Evolutionary conservation across 495 filamentous ascomycete species (phyloP).

Genomic region (Penicillium taxi): DNA sequence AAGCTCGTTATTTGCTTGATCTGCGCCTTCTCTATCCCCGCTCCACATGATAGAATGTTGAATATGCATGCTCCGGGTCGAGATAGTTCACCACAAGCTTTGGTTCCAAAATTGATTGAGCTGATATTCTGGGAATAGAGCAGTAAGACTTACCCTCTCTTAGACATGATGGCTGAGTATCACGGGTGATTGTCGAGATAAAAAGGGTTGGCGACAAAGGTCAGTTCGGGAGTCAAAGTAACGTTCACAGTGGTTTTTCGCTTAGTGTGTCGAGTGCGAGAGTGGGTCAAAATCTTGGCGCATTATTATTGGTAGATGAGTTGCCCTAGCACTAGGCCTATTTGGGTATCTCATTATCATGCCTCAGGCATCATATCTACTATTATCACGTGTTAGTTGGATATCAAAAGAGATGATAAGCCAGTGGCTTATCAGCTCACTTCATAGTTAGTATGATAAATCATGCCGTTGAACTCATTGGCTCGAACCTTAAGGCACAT

Average conservation of each 20-base stretch:
- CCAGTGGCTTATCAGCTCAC: no score
- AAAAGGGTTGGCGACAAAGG: constrained; percentile 35
- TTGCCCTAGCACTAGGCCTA: constrained; percentile 35
- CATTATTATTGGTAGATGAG: constrained; percentile 18
- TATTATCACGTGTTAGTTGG: constrained; percentile 1
- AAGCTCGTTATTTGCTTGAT: constrained; percentile 4
- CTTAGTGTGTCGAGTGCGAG: constrained; percentile 40
- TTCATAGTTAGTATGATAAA: no score
- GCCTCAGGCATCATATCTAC: constrained; percentile 7
- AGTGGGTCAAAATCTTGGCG: constrained; percentile 40
- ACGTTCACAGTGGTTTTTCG: constrained; percentile 33
- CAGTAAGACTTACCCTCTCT: constrained; percentile 42
- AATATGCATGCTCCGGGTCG: constrained; percentile 12
- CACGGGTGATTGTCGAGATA: constrained; percentile 35
- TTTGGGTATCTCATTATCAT: constrained; percentile 10
- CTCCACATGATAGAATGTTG: constrained; percentile 14
- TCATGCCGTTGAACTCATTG: no score
- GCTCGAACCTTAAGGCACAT: no score
- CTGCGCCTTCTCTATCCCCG: constrained; percentile 8
- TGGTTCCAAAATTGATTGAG: constrained; percentile 1
- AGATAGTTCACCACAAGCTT: constrained; percentile 7
- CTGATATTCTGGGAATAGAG: constrained; percentile 10
- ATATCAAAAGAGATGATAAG: no score
- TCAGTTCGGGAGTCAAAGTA: constrained; percentile 26
- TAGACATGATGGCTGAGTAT: constrained; percentile 50